Base-by-base conservation (phyloP, 2,329 filamentous ascomycete genomes). In the Fusarium sp. region DNA sequence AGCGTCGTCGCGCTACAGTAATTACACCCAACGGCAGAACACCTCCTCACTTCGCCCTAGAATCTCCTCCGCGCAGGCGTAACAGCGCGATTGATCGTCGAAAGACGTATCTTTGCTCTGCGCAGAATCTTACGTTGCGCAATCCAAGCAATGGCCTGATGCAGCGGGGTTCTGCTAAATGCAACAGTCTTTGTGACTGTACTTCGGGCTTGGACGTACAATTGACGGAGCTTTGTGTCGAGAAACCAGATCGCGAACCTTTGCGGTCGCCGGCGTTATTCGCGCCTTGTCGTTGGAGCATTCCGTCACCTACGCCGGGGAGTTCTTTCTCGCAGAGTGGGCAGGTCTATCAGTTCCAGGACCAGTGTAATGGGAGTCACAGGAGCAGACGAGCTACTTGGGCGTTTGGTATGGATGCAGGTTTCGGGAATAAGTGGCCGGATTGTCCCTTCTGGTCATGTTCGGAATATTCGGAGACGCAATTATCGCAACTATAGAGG, bases 241-340 rank as follows among this genome's bases (percentile, higher is more conserved):
- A 50, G n/a, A 12, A 20, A 20, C n/a, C 47, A 25, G 31, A 36
- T 5, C n/a, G 47, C 5, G 5, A 20, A 9, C 0, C 17, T 20
- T 5, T 36, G 17, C 17, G 17, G 0, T 50, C 47, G 0, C 31
- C 47, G 0, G 47, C n/a, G 1, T 3, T 50, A 5, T 20, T 36
- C 1, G n/a, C 12, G 5, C 47, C 31, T 50, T 50, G 31, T 36
- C n/a, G 47, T 0, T 50, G 47, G 47, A 50, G 31, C 2, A 36
- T 36, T 15, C 47, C 47, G 4, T 50, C 47, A 0, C 47, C 31
- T 0, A 50, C 47, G 0, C 47, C 47, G 1, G 47, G 31, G 0
- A 36, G n/a, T 20, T 50, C 47, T 8, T 36, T 36, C 12, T 7
- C 7, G 0, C 9, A 8, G 5, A 15, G 17, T 4, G 17, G 20